Conservation (phyloP, 2,329 filamentous ascomycete species). For the Hypoxylon sp. region DNA sequence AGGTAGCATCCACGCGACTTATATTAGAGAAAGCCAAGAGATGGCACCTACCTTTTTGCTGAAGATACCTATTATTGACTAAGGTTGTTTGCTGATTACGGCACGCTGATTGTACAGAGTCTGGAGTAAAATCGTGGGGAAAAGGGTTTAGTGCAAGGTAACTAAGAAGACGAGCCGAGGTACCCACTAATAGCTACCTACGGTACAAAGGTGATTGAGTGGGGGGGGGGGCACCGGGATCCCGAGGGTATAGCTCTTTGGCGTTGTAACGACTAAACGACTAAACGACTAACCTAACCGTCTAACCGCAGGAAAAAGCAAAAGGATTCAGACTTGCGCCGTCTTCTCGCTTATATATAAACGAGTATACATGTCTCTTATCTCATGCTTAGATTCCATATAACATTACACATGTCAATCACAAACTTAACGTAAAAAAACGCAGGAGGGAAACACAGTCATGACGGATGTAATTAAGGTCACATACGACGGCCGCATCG, state of each 20-base stretch:
- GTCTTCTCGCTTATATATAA: constrained; percentile 6
- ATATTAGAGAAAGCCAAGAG: not conserved
- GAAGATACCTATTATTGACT: not conserved
- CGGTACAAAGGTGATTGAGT: not conserved
- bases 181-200: constrained; percentile 14
- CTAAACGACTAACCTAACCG: constrained; percentile 4
- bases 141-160: constrained; percentile 2
- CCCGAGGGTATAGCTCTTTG: constrained; percentile 10
- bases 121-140: constrained; percentile 34
- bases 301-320: not conserved
- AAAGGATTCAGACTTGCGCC: not conserved
- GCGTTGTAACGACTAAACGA: not conserved
- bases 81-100: not conserved
- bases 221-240: not conserved
- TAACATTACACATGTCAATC: not conserved
- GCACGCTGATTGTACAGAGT: constrained; percentile 2
- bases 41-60: not conserved
- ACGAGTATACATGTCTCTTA: not conserved
- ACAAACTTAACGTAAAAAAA: not conserved
- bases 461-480: constrained; percentile 66
- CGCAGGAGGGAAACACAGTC: constrained; percentile 4
- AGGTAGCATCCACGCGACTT: not conserved
- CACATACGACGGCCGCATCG: constrained; percentile 77
- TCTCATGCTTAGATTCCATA: not conserved
- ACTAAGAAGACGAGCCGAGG: constrained; percentile 22